Percentiles rank a stretch among this genome's conserved stretches.
phyloP scores from a whole-genome alignment of 176 grass and related monocot genomes.

The Musa beccarii region DNA sequence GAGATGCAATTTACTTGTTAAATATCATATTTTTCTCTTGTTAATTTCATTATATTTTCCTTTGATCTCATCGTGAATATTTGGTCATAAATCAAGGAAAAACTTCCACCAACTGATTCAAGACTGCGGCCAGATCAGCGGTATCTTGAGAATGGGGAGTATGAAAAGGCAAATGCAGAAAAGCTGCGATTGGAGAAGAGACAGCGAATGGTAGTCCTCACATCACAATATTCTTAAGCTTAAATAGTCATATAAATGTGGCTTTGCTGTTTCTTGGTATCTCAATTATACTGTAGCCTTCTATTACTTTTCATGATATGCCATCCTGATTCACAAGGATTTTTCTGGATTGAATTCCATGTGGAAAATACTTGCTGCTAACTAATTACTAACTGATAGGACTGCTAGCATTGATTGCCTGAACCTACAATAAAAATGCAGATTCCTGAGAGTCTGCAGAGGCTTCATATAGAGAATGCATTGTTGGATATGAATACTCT shows the following conservation, averaged over 20 bases:
- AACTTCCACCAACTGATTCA: conserved; percentile 87
- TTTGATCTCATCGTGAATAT: conserved; percentile 11
- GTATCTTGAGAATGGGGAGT: conserved; percentile 76
- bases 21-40: conserved; percentile 8
- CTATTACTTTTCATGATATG: too few species aligned
- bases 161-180: conserved; percentile 72
- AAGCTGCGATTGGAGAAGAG: conserved; percentile 67
- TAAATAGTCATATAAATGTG: background rate
- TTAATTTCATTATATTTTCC: conserved; percentile 9
- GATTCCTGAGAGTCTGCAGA: too few species aligned
- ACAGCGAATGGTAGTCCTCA: conserved; percentile 57
- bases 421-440: too few species aligned
- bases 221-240: background rate
- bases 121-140: conserved; percentile 83
- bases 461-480: too few species aligned
- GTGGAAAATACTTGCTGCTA: too few species aligned
- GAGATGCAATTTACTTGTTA: conserved; percentile 12
- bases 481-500: background rate
- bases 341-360: too few species aligned
- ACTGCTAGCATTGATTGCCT: too few species aligned
- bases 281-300: background rate
- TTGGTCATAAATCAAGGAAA: conserved; percentile 45
- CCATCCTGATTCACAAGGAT: too few species aligned
- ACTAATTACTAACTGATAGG: too few species aligned
- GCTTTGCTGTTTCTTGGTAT: conserved; percentile 6